These are phyloP conservation scores for Kokia cookei DNA, from an alignment of 441 rosid genomes.

Conservation along the genomic window DNA sequence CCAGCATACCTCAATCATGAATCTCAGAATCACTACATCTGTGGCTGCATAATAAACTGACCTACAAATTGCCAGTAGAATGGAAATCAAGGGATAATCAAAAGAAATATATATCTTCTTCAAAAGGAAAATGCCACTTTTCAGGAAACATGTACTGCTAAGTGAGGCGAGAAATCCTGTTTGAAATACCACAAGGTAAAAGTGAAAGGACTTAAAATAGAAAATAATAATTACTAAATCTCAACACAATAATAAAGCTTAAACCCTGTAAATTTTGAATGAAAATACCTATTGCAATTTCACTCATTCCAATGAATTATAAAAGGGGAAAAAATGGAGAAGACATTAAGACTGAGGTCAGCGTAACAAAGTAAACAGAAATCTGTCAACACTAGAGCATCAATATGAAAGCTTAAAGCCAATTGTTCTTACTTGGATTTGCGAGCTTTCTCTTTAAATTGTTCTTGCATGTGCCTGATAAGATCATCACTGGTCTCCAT, in stretches of 20 bases:
- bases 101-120: not conserved
- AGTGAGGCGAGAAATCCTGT: not conserved
- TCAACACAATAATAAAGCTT: not conserved
- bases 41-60: constrained; percentile 97
- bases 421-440: constrained; percentile 82
- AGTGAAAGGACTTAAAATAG: not conserved
- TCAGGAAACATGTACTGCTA: not conserved
- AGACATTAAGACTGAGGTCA: not conserved
- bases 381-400: not conserved
- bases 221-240: not conserved
- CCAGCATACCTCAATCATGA: constrained; percentile 99
- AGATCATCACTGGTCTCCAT: constrained; percentile 96
- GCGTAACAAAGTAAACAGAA: not conserved
- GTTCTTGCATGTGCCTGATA: constrained; percentile 95
- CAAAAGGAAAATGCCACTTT: not conserved
- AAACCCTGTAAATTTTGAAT: not conserved
- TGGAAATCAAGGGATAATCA: constrained; percentile 17
- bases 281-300: not conserved
- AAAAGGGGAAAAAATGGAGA: not conserved
- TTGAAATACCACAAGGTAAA: not conserved
- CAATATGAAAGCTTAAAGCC: constrained; percentile 8
- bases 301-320: not conserved
- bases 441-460: constrained; percentile 95
- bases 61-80: constrained; percentile 49
- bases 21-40: constrained; percentile 89